phyloP scores from a whole-genome alignment of 495 filamentous ascomycete genomes.

The Thozetella sp. region DNA sequence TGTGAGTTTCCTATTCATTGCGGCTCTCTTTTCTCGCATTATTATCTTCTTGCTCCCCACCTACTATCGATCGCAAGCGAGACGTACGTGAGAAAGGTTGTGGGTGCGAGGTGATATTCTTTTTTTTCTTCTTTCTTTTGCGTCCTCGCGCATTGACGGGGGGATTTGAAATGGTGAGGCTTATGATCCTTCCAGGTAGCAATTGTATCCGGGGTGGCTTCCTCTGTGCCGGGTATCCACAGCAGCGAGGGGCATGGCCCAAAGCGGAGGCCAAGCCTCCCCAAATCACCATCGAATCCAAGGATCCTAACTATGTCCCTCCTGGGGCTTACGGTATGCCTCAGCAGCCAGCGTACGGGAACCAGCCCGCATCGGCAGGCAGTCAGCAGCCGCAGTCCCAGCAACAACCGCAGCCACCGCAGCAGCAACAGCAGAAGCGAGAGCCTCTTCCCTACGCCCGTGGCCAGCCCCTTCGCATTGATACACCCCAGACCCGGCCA shows the following conservation, averaged over 20 bases:
- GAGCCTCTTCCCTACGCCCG: slow-evolving; percentile 53
- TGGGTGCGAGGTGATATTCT: neutral
- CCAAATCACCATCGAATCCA: slow-evolving; percentile 83
- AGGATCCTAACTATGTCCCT: slow-evolving; percentile 66
- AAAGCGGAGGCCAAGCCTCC: slow-evolving; percentile 58
- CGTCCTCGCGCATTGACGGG: neutral
- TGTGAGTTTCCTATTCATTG: slow-evolving; percentile 59
- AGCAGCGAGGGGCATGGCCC: slow-evolving; percentile 71
- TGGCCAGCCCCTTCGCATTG: slow-evolving; percentile 54
- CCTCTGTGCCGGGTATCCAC: slow-evolving; percentile 87
- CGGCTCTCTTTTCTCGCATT: slow-evolving; percentile 5
- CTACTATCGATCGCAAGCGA: no score
- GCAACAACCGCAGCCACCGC: slow-evolving; percentile 11
- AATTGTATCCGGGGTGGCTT: slow-evolving; percentile 94
- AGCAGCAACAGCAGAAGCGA: slow-evolving; percentile 38
- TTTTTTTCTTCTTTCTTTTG: slow-evolving; percentile 15
- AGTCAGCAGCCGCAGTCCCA: slow-evolving; percentile 18
- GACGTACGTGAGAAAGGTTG: no score
- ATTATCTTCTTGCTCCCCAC: no score
- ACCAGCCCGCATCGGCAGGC: slow-evolving; percentile 22
- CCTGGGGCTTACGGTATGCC: slow-evolving; percentile 60
- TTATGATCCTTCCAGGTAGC: slow-evolving; percentile 61
- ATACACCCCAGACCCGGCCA: slow-evolving; percentile 53
- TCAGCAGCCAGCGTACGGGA: slow-evolving; percentile 41
- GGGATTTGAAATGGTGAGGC: slow-evolving; percentile 4